A percentile compares a stretch with the other conserved stretches of the same genome.
Conservation (phyloP, 78 protist genomes). For the Dictyostelium capitatum region DNA sequence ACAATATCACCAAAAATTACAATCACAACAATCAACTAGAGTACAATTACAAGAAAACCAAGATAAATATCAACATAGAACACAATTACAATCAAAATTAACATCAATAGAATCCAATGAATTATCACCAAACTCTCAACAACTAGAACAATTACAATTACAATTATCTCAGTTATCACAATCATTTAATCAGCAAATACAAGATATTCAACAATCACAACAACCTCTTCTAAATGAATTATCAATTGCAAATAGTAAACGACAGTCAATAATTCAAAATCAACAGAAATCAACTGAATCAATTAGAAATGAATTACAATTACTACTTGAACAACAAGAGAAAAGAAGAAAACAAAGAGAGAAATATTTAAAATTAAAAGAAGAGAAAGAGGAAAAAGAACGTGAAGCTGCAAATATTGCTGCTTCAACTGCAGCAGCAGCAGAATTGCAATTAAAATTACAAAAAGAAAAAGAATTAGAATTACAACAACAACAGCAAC, state of each 20-base stretch:
- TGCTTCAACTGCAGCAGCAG: not conserved
- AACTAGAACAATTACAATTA: conserved; percentile 6
- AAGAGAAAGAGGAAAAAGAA: not conserved
- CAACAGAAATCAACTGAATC: not conserved
- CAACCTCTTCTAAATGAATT: no score
- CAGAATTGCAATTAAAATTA: not conserved
- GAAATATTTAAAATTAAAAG: not conserved
- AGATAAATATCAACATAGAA: not conserved
- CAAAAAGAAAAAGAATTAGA: not conserved
- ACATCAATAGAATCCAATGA: not conserved
- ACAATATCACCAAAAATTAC: not conserved
- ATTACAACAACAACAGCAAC: not conserved
- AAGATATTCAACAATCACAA: conserved; percentile 2
- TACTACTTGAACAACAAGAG: not conserved
- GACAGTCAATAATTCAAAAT: not conserved
- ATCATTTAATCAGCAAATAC: not conserved
- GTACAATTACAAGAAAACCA: not conserved
- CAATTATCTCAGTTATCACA: not conserved
- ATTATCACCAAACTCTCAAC: not conserved
- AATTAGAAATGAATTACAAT: not conserved
- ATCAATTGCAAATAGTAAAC: no score
- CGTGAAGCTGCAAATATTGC: no score
- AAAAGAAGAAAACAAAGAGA: not conserved
- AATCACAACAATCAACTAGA: not conserved
- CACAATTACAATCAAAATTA: not conserved